Evolutionary conservation across 805 yeast genomes (phyloP).

Genomic region (Jamesozyma spencerorum): DNA sequence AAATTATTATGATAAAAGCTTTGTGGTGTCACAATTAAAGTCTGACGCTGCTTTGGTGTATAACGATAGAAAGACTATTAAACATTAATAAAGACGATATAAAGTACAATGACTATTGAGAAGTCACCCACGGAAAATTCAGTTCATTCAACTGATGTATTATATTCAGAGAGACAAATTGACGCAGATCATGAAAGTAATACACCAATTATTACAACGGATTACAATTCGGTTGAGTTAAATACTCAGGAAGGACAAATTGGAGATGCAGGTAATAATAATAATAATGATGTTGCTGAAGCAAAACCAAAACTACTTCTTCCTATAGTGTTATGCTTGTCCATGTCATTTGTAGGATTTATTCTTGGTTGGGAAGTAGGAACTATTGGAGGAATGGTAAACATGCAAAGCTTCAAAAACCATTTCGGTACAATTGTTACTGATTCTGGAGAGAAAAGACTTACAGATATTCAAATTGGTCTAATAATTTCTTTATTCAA

Average conservation of each 20-base stretch:
- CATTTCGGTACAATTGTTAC: conserved; percentile 39
- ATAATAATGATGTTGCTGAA: not conserved
- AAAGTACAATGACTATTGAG: no score
- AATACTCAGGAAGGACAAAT: not conserved
- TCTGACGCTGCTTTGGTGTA: no score
- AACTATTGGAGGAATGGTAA: conserved; percentile 62
- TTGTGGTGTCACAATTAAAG: no score
- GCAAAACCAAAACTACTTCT: conserved; percentile 1
- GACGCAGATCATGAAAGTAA: no score
- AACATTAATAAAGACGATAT: no score
- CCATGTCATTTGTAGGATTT: conserved; percentile 62
- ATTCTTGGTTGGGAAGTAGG: conserved; percentile 73
- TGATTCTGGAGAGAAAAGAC: conserved; percentile 12
- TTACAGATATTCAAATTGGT: conserved; percentile 37
- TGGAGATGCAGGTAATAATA: not conserved
- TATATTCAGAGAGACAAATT: no score
- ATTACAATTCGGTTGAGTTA: not conserved
- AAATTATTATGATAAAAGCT: no score
- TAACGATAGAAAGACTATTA: no score
- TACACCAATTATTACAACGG: not conserved
- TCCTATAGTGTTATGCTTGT: conserved; percentile 36
- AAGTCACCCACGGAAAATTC: no score
- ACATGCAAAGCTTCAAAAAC: conserved; percentile 44
- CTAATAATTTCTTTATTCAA: conserved; percentile 48
- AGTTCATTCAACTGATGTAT: no score